Evolutionary conservation across 441 rosid species (phyloP).

Genomic region (Jatropha multifida): DNA sequence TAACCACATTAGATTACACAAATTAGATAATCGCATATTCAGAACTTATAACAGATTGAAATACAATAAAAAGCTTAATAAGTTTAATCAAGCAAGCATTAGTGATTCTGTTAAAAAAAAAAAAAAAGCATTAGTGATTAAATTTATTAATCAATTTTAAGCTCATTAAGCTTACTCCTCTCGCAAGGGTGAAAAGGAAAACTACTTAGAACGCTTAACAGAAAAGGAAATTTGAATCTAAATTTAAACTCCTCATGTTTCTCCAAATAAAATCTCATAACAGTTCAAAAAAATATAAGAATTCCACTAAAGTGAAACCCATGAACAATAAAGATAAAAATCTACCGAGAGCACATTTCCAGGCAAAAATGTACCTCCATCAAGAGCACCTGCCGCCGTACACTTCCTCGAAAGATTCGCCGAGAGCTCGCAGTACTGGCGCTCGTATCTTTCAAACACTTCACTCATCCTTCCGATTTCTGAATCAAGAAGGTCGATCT

Average conservation of each 20-base stretch:
- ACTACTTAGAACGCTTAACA: background rate
- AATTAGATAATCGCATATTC: background rate
- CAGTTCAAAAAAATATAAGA: background rate
- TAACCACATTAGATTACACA: too few relatives aligned
- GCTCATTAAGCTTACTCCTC: background rate
- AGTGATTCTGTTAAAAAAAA: too few relatives aligned
- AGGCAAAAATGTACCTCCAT: slow-evolving; percentile 55
- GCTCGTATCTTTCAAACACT: slow-evolving; percentile 82
- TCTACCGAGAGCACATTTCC: background rate
- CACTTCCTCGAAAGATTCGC: slow-evolving; percentile 72
- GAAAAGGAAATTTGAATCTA: background rate
- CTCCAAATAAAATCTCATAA: background rate
- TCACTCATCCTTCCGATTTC: slow-evolving; percentile 54
- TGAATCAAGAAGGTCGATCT: background rate
- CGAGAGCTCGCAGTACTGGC: slow-evolving; percentile 88
- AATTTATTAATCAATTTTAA: background rate
- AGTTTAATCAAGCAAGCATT: background rate
- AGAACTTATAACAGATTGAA: background rate
- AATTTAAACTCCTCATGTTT: background rate
- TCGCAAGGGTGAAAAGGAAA: background rate
- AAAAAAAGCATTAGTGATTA: background rate
- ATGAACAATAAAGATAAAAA: background rate
- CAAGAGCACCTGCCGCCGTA: slow-evolving; percentile 50
- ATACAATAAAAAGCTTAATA: background rate
- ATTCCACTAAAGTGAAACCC: background rate